Conservation (phyloP, 192 early-diverging fungal species). For the Mortierella hygrophila region DNA sequence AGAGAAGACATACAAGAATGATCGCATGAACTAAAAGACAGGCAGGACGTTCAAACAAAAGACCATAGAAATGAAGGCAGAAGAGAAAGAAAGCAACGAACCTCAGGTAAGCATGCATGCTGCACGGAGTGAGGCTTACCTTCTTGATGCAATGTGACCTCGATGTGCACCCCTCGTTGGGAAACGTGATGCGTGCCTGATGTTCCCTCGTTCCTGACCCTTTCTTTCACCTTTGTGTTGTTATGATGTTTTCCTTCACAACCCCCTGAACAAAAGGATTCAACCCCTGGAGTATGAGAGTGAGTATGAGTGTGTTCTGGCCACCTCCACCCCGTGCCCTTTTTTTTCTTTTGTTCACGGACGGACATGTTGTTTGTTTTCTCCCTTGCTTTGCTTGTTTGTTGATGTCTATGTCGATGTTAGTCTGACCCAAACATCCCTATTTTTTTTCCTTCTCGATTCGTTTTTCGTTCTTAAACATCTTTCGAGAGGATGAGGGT, state of each 20-base stretch:
- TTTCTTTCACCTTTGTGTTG: not conserved
- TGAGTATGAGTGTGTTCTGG: constrained; percentile 6
- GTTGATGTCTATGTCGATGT: not conserved
- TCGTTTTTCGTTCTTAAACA: not conserved
- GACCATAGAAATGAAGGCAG: not conserved
- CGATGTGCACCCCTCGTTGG: not conserved
- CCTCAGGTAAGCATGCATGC: not conserved
- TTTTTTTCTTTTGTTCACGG: not conserved
- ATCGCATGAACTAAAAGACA: not conserved
- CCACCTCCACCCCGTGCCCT: not conserved
- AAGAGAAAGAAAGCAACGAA: too few relatives aligned
- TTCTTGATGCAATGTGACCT: not conserved
- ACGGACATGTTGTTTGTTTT: not conserved
- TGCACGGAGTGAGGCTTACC: not conserved
- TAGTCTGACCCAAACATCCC: not conserved
- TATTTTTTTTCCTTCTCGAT: not conserved
- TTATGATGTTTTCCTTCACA: not conserved
- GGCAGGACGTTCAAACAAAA: not conserved
- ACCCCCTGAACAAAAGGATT: constrained; percentile 1
- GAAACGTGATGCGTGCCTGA: not conserved
- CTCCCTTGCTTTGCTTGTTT: not conserved
- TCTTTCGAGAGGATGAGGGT: not conserved
- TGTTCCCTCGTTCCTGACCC: not conserved
- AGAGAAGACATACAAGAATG: not conserved
- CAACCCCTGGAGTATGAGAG: not conserved